Evolutionary conservation across 1,284 basidiomycete genomes (phyloP).

Genomic region (Gastroboletus turbinatus): DNA sequence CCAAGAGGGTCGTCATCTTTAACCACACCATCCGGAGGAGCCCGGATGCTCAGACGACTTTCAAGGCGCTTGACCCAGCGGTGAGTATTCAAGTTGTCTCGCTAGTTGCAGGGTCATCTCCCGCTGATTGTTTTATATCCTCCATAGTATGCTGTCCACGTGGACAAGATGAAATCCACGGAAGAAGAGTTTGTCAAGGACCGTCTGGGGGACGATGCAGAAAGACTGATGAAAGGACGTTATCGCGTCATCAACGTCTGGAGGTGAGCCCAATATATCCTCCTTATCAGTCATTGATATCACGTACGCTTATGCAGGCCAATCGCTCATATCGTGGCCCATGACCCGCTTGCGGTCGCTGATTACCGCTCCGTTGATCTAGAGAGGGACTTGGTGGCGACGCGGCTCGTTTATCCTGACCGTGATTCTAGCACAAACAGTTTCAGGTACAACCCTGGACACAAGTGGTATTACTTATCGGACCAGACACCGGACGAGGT

Average conservation of each 20-base stretch:
- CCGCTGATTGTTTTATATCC: background rate
- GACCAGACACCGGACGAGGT: constrained; percentile 32
- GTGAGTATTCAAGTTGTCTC: background rate
- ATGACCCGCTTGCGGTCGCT: background rate
- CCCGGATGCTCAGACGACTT: background rate
- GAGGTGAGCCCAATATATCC: background rate
- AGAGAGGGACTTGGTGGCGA: background rate
- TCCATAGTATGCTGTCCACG: constrained; percentile 30
- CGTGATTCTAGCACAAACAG: background rate
- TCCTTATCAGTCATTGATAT: too few relatives aligned
- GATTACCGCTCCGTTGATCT: background rate
- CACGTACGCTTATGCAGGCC: background rate
- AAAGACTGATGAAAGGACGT: constrained; percentile 39
- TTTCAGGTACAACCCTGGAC: constrained; percentile 36
- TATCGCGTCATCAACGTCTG: background rate
- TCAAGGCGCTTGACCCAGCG: background rate
- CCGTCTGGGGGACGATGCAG: constrained; percentile 39
- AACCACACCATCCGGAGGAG: constrained; percentile 8
- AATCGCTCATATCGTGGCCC: background rate
- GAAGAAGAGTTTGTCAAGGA: constrained; percentile 36
- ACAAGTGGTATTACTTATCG: constrained; percentile 44
- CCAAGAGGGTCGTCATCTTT: constrained; percentile 37
- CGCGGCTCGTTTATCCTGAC: background rate
- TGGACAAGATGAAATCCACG: constrained; percentile 43
- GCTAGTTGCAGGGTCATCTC: background rate